Conservation (phyloP, 1,139 yeast genomes). For the Yamadazyma taylorii region DNA sequence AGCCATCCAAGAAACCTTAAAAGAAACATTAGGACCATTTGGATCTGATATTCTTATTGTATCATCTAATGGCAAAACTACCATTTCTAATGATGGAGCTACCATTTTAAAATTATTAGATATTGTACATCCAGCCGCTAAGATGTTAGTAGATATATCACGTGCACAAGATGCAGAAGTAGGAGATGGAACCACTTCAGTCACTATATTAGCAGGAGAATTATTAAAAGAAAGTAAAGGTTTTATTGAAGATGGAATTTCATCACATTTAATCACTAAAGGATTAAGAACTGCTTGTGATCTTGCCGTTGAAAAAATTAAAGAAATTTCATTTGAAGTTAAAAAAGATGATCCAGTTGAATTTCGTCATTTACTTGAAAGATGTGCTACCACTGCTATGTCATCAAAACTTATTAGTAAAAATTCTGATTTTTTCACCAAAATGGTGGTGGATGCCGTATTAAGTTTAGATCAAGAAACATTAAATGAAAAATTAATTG, state of each 20-base stretch:
- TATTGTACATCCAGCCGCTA: slow-evolving; percentile 98
- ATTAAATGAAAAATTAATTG: slow-evolving; percentile 86
- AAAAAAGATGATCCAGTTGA: slow-evolving; percentile 47
- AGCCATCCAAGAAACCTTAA: slow-evolving; percentile 93
- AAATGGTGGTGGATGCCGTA: slow-evolving; percentile 96
- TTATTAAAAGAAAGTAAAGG: slow-evolving; percentile 84
- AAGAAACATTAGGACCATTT: slow-evolving; percentile 94
- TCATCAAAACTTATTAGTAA: slow-evolving; percentile 88
- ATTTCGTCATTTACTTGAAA: slow-evolving; percentile 75
- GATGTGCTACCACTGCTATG: slow-evolving; percentile 98
- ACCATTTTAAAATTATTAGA: slow-evolving; percentile 89
- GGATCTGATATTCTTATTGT: slow-evolving; percentile 95
- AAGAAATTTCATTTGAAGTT: slow-evolving; percentile 73
- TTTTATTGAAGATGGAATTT: slow-evolving; percentile 93
- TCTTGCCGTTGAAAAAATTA: slow-evolving; percentile 70
- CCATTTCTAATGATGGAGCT: slow-evolving; percentile 98
- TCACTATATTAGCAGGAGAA: slow-evolving; percentile 92
- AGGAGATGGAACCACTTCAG: slow-evolving; percentile 98
- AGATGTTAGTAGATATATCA: slow-evolving; percentile 89
- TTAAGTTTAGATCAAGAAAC: slow-evolving; percentile 80
- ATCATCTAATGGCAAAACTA: slow-evolving; percentile 78
- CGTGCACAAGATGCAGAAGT: slow-evolving; percentile 98
- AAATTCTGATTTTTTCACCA: slow-evolving; percentile 85
- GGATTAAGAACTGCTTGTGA: slow-evolving; percentile 85
- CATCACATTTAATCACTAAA: slow-evolving; percentile 83